These are phyloP conservation scores for Schizonepeta tenuifolia DNA, from an alignment of 257 asterid species.

Conservation along the genomic window DNA sequence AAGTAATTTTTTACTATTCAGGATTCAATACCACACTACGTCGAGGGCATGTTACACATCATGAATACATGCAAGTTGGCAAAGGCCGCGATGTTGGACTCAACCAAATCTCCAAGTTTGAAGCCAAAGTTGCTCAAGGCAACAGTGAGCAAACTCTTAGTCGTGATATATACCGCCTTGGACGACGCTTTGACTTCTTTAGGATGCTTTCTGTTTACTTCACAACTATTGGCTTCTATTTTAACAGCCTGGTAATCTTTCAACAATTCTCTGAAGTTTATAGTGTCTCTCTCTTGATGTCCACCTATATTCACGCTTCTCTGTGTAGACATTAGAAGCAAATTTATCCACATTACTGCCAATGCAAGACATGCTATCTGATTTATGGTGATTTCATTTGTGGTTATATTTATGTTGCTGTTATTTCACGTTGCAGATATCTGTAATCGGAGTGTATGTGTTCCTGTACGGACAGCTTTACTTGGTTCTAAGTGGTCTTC, in stretches of 20 bases:
- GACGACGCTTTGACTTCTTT: slow-evolving; percentile 90
- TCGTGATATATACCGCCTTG: slow-evolving; percentile 90
- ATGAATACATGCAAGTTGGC: slow-evolving; percentile 96
- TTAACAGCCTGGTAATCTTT: slow-evolving; percentile 80
- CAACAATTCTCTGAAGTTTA: slow-evolving; percentile 20
- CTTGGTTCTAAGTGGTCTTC: slow-evolving; percentile 92
- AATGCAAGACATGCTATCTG: too few species aligned
- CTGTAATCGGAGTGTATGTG: slow-evolving; percentile 81
- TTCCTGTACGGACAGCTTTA: slow-evolving; percentile 94
- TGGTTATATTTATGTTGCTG: background rate
- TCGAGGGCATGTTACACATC: slow-evolving; percentile 74
- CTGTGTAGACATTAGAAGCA: background rate
- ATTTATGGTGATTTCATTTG: background rate
- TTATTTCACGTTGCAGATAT: slow-evolving; percentile 56
- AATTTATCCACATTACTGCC: too few species aligned
- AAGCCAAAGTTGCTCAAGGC: slow-evolving; percentile 95
- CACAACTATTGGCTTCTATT: slow-evolving; percentile 91
- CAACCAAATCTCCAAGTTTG: slow-evolving; percentile 88
- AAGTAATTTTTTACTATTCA: slow-evolving; percentile 26
- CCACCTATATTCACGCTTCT: background rate
- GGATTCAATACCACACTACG: slow-evolving; percentile 89
- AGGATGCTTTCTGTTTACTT: slow-evolving; percentile 93
- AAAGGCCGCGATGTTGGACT: slow-evolving; percentile 99
- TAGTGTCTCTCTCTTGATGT: slow-evolving; percentile 1
- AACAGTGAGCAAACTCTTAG: slow-evolving; percentile 94